Conservation (phyloP, 2,329 filamentous ascomycete genomes). For the Alternaria sp. region DNA sequence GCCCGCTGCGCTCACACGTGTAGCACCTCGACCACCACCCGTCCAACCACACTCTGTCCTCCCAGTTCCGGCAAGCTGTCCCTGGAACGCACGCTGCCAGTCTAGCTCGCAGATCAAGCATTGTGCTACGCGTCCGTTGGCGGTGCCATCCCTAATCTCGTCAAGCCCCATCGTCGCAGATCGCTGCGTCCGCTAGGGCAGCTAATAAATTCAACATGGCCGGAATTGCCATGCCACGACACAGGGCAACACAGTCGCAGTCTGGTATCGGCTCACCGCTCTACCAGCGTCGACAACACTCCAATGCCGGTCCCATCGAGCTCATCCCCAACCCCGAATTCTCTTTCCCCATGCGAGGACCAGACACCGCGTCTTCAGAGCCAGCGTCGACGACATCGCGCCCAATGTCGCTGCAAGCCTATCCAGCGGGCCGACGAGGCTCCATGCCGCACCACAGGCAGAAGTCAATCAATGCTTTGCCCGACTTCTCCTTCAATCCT, state of each 20-base stretch:
- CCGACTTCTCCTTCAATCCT: conserved; percentile 60
- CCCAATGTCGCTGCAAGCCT: conserved; percentile 50
- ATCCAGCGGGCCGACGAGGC: conserved; percentile 44
- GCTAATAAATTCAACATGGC: conserved; percentile 43
- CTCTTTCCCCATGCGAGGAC: conserved; percentile 55
- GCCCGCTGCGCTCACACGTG: conserved; percentile 41
- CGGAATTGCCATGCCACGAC: conserved; percentile 51
- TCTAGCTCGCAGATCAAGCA: conserved; percentile 32
- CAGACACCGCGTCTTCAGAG: conserved; percentile 36
- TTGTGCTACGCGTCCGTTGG: conserved; percentile 30
- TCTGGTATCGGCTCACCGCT: conserved; percentile 48
- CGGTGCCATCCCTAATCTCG: conserved; percentile 41
- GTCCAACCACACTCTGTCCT: conserved; percentile 12
- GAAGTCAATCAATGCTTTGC: conserved; percentile 55
- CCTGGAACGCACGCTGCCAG: conserved; percentile 32
- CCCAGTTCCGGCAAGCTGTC: conserved; percentile 25
- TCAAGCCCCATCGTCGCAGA: conserved; percentile 32
- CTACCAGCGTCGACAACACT: conserved; percentile 46
- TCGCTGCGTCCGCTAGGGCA: conserved; percentile 34
- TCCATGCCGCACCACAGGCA: conserved; percentile 49
- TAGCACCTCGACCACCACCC: conserved; percentile 36
- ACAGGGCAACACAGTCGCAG: conserved; percentile 51
- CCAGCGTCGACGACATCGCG: conserved; percentile 46
- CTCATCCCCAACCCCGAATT: conserved; percentile 59
- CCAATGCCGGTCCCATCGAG: conserved; percentile 50